Conservation (phyloP, 257 asterid genomes). For the Linaria vulgaris region DNA sequence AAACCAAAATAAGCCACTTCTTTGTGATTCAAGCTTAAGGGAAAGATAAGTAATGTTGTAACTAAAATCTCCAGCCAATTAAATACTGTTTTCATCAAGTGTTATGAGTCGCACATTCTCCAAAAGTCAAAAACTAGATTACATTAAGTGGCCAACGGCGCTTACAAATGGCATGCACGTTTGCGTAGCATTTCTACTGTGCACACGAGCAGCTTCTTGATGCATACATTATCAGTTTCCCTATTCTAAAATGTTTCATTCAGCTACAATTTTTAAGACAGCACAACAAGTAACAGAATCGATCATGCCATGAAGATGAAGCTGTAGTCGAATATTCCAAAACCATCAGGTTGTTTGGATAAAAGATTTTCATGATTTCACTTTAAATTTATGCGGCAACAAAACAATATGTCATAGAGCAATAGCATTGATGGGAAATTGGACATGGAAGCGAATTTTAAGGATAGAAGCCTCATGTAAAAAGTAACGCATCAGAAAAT, state of each 20-base stretch:
- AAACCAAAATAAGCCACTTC: background rate
- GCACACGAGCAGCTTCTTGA: background rate
- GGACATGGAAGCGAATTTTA: background rate
- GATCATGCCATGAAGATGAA: background rate
- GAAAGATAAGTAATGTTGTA: background rate
- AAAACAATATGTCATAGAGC: no score
- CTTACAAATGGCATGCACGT: no score
- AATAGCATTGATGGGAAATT: conserved; percentile 2
- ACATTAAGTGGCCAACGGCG: no score
- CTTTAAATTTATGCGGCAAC: background rate
- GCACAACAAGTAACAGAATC: background rate
- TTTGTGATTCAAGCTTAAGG: background rate
- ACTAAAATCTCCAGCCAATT: no score
- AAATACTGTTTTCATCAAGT: no score
- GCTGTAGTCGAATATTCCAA: no score
- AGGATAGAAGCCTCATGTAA: background rate
- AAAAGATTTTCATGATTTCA: background rate
- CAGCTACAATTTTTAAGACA: background rate
- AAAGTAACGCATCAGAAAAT: background rate
- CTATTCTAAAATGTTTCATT: background rate
- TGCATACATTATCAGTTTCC: background rate
- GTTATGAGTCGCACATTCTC: no score
- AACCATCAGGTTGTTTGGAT: background rate
- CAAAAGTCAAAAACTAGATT: no score
- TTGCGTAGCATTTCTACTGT: background rate